Percentiles rank a stretch among this genome's conserved stretches.
phyloP scores from a whole-genome alignment of 495 filamentous ascomycete species.

The Letharia columbiana region DNA sequence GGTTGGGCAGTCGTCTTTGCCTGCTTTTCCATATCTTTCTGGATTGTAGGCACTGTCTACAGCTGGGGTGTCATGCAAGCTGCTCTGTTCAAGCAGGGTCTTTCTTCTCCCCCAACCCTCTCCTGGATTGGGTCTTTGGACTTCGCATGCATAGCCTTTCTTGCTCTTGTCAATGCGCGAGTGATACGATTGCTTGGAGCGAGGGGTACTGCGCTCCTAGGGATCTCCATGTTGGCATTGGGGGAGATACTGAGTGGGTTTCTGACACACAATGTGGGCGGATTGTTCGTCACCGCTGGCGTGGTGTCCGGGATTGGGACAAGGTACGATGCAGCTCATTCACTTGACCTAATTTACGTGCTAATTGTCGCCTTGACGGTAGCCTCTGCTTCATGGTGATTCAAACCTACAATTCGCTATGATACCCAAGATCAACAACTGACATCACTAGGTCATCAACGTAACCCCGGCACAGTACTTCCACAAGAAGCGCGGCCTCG shows the following conservation, averaged over 20 bases:
- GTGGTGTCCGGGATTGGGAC: slow-evolving; percentile 44
- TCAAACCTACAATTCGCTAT: background rate
- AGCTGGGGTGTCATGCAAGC: slow-evolving; percentile 52
- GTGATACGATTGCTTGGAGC: slow-evolving; percentile 43
- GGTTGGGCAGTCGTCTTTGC: slow-evolving; percentile 49
- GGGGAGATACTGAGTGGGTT: slow-evolving; percentile 46
- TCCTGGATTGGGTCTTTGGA: slow-evolving; percentile 49
- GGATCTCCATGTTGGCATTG: slow-evolving; percentile 39
- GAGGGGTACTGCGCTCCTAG: slow-evolving; percentile 36
- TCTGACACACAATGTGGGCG: slow-evolving; percentile 39
- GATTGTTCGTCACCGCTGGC: slow-evolving; percentile 48
- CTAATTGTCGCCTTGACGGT: background rate
- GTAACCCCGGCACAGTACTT: slow-evolving; percentile 47
- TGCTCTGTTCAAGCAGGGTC: slow-evolving; percentile 37
- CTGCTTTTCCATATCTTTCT: slow-evolving; percentile 46
- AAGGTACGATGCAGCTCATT: background rate
- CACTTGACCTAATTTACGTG: background rate
- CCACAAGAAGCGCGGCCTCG: slow-evolving; percentile 43
- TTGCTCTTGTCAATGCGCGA: slow-evolving; percentile 43
- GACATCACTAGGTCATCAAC: background rate
- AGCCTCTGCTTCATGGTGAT: background rate
- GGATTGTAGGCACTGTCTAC: slow-evolving; percentile 45
- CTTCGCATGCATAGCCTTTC: slow-evolving; percentile 39
- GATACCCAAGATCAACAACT: background rate
- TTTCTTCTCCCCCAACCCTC: slow-evolving; percentile 37